Evolutionary conservation across 768 basidiomycete species (phyloP).

Genomic region (Tulasnella sp.): DNA sequence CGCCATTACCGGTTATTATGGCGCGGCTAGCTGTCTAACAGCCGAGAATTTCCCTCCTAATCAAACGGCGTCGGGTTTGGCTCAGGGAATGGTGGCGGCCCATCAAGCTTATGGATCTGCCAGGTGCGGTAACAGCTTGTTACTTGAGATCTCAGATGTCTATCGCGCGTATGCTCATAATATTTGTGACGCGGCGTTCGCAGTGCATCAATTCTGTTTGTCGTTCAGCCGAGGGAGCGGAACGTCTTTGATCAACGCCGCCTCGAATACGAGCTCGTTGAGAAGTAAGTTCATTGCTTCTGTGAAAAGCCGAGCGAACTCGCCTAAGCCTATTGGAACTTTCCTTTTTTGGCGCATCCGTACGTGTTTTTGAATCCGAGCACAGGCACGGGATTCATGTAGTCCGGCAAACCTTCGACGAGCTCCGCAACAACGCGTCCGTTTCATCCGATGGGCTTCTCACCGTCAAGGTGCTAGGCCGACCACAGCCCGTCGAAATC

Average conservation of each 20-base stretch:
- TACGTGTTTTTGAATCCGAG: constrained; percentile 16
- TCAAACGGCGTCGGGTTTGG: constrained; percentile 63
- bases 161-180: neutral
- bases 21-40: constrained; percentile 50
- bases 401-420: constrained; percentile 68
- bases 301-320: neutral
- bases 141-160: neutral
- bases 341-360: neutral
- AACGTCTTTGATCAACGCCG: constrained; percentile 93
- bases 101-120: constrained; percentile 66
- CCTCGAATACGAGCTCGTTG: constrained; percentile 81
- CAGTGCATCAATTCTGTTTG: constrained; percentile 69
- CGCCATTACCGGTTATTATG: constrained; percentile 63
- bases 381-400: constrained; percentile 69
- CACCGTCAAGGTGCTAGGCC: constrained; percentile 36
- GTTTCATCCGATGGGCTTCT: constrained; percentile 39
- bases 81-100: constrained; percentile 70
- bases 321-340: neutral
- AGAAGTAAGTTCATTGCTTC: constrained; percentile 51
- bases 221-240: constrained; percentile 82
- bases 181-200: constrained; percentile 1
- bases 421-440: constrained; percentile 57
- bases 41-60: constrained; percentile 67
- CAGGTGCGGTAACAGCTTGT: constrained; percentile 41
- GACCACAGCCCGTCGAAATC: constrained; percentile 54